phyloP scores from a whole-genome alignment of 805 yeast species.

The Metschnikowia lochheadii region DNA sequence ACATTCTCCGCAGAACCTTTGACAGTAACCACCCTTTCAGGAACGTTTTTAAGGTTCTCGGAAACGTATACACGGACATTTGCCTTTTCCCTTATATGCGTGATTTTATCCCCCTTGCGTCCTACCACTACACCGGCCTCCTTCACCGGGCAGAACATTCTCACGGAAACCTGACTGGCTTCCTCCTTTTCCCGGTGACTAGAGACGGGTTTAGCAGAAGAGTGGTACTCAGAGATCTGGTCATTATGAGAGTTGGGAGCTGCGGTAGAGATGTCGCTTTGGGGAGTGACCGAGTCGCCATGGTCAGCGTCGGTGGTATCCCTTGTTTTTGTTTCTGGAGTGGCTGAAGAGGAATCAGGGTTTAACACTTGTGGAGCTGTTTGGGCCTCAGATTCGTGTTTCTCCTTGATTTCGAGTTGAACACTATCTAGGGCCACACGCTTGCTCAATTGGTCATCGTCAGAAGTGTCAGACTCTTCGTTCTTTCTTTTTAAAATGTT shows the following conservation, averaged over 20 bases:
- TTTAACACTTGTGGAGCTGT: constrained; percentile 37
- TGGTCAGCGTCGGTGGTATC: neutral
- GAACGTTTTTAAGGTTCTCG: constrained; percentile 65
- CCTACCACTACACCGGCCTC: constrained; percentile 78
- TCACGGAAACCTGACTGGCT: constrained; percentile 59
- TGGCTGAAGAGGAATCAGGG: constrained; percentile 6
- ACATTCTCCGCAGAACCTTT: constrained; percentile 74
- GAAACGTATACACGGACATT: constrained; percentile 65
- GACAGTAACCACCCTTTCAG: constrained; percentile 70
- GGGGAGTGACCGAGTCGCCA: neutral
- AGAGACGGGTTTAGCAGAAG: constrained; percentile 30
- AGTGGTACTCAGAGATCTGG: neutral
- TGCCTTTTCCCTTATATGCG: constrained; percentile 58
- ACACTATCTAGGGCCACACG: constrained; percentile 70
- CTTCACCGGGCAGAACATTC: constrained; percentile 72
- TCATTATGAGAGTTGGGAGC: neutral
- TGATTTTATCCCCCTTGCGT: constrained; percentile 71
- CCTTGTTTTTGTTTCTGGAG: neutral
- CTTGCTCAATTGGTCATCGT: constrained; percentile 52
- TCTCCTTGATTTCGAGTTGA: constrained; percentile 41
- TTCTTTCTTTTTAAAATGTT: constrained; percentile 61
- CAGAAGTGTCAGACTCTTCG: constrained; percentile 47
- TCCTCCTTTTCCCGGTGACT: constrained; percentile 44
- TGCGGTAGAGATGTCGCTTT: neutral
- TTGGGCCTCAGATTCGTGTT: constrained; percentile 37